A percentile compares a stretch with the other conserved stretches of the same genome.
These are phyloP conservation scores for Fraxinus ornus DNA, from an alignment of 305 asterid species.

Conservation along the genomic window DNA sequence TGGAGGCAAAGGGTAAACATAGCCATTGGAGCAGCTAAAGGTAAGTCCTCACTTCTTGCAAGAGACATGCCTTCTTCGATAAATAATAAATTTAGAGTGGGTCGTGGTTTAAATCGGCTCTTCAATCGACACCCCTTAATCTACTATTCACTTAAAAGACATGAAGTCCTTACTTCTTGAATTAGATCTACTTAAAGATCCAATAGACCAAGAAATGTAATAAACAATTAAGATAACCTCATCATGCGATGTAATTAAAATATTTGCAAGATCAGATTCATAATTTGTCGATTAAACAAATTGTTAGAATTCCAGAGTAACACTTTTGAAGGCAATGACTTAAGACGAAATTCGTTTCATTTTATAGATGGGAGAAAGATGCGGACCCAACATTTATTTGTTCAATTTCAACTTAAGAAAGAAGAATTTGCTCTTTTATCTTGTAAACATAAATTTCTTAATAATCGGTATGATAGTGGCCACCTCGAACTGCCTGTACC, in stretches of 20 bases:
- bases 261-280: background rate
- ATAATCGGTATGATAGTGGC: background rate
- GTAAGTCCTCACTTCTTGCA: constrained; percentile 22
- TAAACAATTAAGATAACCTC: background rate
- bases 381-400: background rate
- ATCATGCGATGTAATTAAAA: background rate
- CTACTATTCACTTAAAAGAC: background rate
- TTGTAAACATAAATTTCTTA: background rate
- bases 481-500: background rate
- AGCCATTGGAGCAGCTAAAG: constrained; percentile 84
- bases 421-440: background rate
- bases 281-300: background rate
- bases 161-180: too few relatives aligned
- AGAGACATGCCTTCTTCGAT: background rate
- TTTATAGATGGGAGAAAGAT: background rate
- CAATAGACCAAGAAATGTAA: background rate
- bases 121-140: background rate
- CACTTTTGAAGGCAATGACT: background rate
- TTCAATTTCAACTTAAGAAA: background rate
- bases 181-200: background rate
- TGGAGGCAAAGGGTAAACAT: constrained; percentile 74
- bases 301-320: background rate
- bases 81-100: background rate
- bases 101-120: too few relatives aligned
- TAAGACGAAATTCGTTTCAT: too few relatives aligned